Percentiles rank a stretch among this genome's conserved stretches.
phyloP scores from a whole-genome alignment of 768 basidiomycete species.

The Mrakia gelida region DNA sequence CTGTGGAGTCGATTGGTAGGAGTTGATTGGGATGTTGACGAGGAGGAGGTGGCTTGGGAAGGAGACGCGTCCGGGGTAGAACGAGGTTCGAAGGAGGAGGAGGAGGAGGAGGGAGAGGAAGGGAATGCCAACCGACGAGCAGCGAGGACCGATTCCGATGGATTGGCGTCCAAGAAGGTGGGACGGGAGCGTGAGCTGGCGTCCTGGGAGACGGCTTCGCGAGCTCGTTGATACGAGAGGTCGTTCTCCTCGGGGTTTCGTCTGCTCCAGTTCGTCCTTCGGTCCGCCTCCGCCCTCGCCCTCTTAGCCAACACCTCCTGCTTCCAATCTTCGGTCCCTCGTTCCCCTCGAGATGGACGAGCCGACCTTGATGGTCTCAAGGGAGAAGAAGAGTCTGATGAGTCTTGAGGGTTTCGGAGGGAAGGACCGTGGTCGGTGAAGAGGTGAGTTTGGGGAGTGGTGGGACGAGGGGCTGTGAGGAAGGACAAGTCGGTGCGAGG shows the following conservation, averaged over 20 bases:
- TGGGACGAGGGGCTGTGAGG: background rate
- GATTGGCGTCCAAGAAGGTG: background rate
- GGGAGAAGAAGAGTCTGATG: background rate
- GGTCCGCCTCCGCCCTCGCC: background rate
- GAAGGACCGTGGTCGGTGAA: background rate
- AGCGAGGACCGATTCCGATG: background rate
- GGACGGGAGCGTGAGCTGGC: background rate
- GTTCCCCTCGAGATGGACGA: background rate
- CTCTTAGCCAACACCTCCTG: background rate
- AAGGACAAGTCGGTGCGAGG: background rate
- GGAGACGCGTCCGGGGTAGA: background rate
- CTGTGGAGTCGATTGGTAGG: background rate
- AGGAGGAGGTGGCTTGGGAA: background rate
- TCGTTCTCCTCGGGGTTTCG: background rate
- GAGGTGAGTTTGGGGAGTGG: background rate
- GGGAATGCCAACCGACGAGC: background rate
- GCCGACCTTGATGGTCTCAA: background rate
- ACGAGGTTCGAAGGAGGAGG: background rate
- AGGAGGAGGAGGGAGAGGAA: background rate
- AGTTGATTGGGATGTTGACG: background rate
- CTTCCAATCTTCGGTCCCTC: background rate
- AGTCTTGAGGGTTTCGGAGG: background rate
- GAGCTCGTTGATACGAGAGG: background rate
- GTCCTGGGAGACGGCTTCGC: background rate
- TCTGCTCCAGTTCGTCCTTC: background rate